These are phyloP conservation scores for Angophora floribunda DNA, from an alignment of 345 rosid genomes.

Conservation along the genomic window DNA sequence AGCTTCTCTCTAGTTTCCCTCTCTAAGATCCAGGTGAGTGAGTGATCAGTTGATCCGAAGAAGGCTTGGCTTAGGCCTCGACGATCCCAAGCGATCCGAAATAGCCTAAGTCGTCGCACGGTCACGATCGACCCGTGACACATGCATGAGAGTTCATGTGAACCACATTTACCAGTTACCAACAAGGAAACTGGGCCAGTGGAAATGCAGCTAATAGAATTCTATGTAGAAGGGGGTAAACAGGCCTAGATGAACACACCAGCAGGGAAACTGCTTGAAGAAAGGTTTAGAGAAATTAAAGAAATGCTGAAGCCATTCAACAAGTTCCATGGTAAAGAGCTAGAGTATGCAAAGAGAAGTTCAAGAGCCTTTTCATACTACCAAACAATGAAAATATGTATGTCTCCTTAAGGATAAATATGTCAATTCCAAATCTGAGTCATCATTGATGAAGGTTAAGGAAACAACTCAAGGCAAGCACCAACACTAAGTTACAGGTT, in stretches of 20 bases:
- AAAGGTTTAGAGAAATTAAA: not conserved
- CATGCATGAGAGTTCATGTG: not conserved
- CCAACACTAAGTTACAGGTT: not conserved
- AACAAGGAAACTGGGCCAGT: not conserved
- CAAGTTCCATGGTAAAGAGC: not conserved
- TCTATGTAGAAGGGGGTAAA: not conserved
- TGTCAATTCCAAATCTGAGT: not conserved
- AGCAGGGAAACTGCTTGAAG: not conserved
- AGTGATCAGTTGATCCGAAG: no score
- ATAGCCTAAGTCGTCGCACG: no score
- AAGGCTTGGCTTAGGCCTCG: no score
- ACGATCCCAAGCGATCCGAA: no score
- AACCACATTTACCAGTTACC: not conserved
- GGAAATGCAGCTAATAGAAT: not conserved
- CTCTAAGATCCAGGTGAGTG: no score
- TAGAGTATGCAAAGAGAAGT: not conserved
- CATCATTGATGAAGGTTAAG: not conserved
- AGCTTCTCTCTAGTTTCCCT: no score
- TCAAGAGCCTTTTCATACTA: not conserved
- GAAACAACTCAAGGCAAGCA: not conserved
- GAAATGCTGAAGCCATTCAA: not conserved
- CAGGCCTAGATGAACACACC: not conserved
- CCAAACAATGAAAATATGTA: not conserved
- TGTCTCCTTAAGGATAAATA: not conserved
- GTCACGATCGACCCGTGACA: no score